Base-by-base conservation (phyloP, 2,329 filamentous ascomycete genomes). In the Boeremia lycopersici region DNA sequence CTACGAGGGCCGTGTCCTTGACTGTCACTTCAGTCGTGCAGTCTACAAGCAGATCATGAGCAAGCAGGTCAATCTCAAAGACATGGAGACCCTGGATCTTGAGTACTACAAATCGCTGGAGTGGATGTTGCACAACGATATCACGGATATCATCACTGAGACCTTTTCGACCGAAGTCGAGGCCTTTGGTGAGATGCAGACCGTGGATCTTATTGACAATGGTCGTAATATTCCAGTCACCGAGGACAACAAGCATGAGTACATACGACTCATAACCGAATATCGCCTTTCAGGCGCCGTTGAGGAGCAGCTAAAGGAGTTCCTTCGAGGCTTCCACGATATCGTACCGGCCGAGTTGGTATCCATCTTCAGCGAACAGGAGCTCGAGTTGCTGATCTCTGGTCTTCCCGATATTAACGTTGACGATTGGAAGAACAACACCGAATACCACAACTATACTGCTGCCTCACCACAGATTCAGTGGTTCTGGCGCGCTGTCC, bases 61-160 rank as follows among this genome's bases (percentile, higher is more conserved):
- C 72, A 96, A 96, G 74, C 86, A 91, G 3, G 93, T 98, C 35
- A 97, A 93, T 8, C 89, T 99, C 76, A 99, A 99, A 80, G 95
- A 99, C 70, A 98, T 99, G 92, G 95, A 99, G 76, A 97, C 93
- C 19, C 89, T 99, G 58, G 95, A 99, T 74, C 88, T 96, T 3
- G 93, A 99, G 69, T 99, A 99, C 79, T 97, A 98, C 85, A 99
- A 98, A 76, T 98, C 93, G 12, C 84, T 99, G 19, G 86, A 95
- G 57, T 99, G 96, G 96, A 98, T 99, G 87, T 82, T 98, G 53
- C 91, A 96, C 73, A 98, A 99, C 69, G 93, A 99, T 72, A 99
- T 99, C 66, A 96, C 93, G 4, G 95, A 98, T 70, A 92, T 98
- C 69, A 95, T 98, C 67, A 95, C 91, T 2, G 93, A 99, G 78